Conservation (phyloP, 345 rosid species). For the Hypericum androsaemum region DNA sequence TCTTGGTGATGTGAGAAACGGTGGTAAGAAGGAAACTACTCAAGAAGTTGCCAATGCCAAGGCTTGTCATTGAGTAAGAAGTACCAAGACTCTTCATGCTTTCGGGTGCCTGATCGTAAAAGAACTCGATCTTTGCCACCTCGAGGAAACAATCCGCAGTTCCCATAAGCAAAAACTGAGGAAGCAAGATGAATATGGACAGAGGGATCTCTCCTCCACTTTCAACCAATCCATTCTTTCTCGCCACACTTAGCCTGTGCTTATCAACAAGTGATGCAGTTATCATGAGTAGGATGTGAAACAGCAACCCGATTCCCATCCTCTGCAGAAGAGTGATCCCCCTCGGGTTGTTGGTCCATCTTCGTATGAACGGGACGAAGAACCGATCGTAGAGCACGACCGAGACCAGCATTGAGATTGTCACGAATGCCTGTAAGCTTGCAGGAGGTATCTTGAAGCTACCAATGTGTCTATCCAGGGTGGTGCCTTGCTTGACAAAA, state of each 20-base stretch:
- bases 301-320: constrained; percentile 56
- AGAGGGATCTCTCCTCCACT: constrained; percentile 45
- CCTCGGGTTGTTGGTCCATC: constrained; percentile 54
- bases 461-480: constrained; percentile 49
- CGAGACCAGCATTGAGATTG: constrained; percentile 46
- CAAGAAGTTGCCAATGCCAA: constrained; percentile 61
- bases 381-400: constrained; percentile 52
- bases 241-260: constrained; percentile 45
- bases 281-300: constrained; percentile 55
- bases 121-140: constrained; percentile 75
- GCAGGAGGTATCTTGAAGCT: constrained; percentile 65
- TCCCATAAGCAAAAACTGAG: constrained; percentile 78
- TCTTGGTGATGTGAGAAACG: constrained; percentile 40
- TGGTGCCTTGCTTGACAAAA: constrained; percentile 88
- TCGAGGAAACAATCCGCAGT: constrained; percentile 64
- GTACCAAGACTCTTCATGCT: constrained; percentile 92
- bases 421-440: constrained; percentile 51
- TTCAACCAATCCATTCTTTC: constrained; percentile 35
- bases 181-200: constrained; percentile 59
- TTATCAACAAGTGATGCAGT: constrained; percentile 47
- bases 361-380: constrained; percentile 34
- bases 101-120: constrained; percentile 90
- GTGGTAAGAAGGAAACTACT: constrained; percentile 65
- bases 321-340: constrained; percentile 73
- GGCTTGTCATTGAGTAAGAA: constrained; percentile 41